Conservation (phyloP, 495 filamentous ascomycete genomes). For the Xylaria grammica region DNA sequence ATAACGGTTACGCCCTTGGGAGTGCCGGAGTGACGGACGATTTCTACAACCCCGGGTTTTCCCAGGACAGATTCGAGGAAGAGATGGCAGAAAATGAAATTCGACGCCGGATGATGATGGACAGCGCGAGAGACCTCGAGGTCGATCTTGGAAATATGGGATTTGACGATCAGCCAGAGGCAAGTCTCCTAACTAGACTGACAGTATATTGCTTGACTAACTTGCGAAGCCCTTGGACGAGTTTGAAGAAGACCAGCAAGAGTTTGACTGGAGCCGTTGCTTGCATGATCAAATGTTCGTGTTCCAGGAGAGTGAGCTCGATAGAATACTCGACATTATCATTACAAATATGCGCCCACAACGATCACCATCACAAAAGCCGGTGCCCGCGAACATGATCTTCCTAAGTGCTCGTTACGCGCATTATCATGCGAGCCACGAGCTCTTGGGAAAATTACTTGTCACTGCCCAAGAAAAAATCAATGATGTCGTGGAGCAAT, state of each 20-base stretch:
- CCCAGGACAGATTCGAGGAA: slow-evolving; percentile 93
- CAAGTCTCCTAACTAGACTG: slow-evolving; percentile 44
- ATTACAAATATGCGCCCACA: slow-evolving; percentile 99
- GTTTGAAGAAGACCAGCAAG: slow-evolving; percentile 84
- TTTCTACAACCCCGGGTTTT: slow-evolving; percentile 93
- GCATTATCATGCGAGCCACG: slow-evolving; percentile 90
- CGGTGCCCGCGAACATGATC: slow-evolving; percentile 94
- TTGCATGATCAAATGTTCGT: slow-evolving; percentile 99
- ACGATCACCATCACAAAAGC: slow-evolving; percentile 92
- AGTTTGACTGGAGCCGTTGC: slow-evolving; percentile 97
- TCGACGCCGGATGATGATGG: slow-evolving; percentile 99
- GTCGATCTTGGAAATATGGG: slow-evolving; percentile 96
- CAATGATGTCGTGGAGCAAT: slow-evolving; percentile 88
- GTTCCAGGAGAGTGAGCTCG: slow-evolving; percentile 92
- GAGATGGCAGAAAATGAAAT: slow-evolving; percentile 97
- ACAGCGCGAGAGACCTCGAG: slow-evolving; percentile 96
- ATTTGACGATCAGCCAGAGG: slow-evolving; percentile 94
- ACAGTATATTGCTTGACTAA: slow-evolving; percentile 17
- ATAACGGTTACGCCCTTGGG: slow-evolving; percentile 90
- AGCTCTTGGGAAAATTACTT: slow-evolving; percentile 80
- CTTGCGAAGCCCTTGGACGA: slow-evolving; percentile 73
- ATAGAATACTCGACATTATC: slow-evolving; percentile 88
- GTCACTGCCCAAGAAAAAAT: slow-evolving; percentile 93
- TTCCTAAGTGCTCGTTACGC: slow-evolving; percentile 96
- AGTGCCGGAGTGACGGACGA: slow-evolving; percentile 87